Percentiles rank a stretch among this genome's conserved stretches.
phyloP scores from a whole-genome alignment of 1,284 basidiomycete genomes.

The Puccinia triticina region DNA sequence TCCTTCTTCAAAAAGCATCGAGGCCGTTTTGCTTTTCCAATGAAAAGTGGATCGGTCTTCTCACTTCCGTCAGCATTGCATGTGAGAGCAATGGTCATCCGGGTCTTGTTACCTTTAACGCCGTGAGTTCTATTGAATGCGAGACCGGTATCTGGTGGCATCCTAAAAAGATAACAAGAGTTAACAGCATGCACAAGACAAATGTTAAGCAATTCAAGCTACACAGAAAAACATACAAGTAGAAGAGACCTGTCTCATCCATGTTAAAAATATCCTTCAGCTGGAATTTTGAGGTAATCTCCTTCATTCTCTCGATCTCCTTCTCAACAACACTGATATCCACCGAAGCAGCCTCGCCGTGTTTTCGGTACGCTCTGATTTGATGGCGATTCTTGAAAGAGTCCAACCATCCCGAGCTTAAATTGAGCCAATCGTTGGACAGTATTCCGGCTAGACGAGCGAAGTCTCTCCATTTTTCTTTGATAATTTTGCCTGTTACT shows the following conservation, averaged over 20 bases:
- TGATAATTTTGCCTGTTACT: slow-evolving; percentile 3
- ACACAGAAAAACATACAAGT: neutral
- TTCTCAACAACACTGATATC: neutral
- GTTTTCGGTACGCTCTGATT: neutral
- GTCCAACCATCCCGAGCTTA: slow-evolving; percentile 21
- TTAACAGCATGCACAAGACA: neutral
- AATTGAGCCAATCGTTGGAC: slow-evolving; percentile 16
- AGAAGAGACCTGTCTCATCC: slow-evolving; percentile 24
- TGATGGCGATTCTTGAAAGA: slow-evolving; percentile 23
- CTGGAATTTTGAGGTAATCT: neutral
- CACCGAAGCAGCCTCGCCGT: slow-evolving; percentile 20
- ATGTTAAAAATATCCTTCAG: slow-evolving; percentile 28
- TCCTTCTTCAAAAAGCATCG: slow-evolving; percentile 17
- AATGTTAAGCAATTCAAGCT: neutral
- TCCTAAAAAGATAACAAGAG: slow-evolving; percentile 4
- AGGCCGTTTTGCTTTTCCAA: slow-evolving; percentile 2
- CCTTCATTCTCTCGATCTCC: neutral
- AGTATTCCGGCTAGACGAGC: slow-evolving; percentile 22
- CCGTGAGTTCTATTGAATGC: slow-evolving; percentile 15
- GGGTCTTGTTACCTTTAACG: slow-evolving; percentile 5
- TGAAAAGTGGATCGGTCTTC: neutral
- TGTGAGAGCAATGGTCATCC: slow-evolving; percentile 24
- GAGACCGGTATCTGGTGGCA: slow-evolving; percentile 8
- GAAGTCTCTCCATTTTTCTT: slow-evolving; percentile 42
- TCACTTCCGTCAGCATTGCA: slow-evolving; percentile 24